Percentiles rank a stretch among this genome's conserved stretches.
Evolutionary conservation across 306 rosid genomes (phyloP).

Genomic region (Cicer yamashitae): DNA sequence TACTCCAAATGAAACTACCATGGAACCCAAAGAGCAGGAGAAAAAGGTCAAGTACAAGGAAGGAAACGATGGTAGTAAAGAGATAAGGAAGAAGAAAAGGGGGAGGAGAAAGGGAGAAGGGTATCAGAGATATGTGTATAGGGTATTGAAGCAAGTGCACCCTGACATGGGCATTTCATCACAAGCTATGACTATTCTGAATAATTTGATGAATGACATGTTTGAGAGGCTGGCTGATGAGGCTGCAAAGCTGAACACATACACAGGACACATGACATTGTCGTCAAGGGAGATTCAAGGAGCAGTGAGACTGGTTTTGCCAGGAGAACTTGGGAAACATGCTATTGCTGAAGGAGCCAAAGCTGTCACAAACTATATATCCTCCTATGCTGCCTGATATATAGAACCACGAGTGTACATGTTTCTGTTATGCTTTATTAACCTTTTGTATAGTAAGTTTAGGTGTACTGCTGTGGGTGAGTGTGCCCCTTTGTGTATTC

Average conservation of each 20-base stretch:
- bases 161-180: constrained; percentile 73
- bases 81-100: constrained; percentile 40
- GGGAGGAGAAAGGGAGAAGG: constrained; percentile 49
- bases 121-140: constrained; percentile 71
- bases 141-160: constrained; percentile 78
- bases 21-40: constrained; percentile 1
- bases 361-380: constrained; percentile 52
- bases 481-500: not conserved
- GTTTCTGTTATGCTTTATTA: constrained; percentile 2
- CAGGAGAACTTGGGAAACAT: constrained; percentile 71
- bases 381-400: constrained; percentile 17
- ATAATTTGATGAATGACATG: constrained; percentile 84
- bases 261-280: constrained; percentile 55
- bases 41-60: not conserved
- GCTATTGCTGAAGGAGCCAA: constrained; percentile 76
- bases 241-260: constrained; percentile 56
- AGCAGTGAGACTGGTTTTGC: constrained; percentile 69
- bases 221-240: constrained; percentile 73
- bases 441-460: not conserved
- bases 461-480: not conserved
- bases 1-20: not conserved
- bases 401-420: not conserved
- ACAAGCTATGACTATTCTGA: constrained; percentile 61
- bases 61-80: constrained; percentile 15
- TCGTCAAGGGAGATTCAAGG: constrained; percentile 70